Percentiles rank a stretch among this genome's conserved stretches.
These are phyloP conservation scores for Mucor piriformis DNA, from an alignment of 371 early-diverging fungal genomes.

Conservation along the genomic window DNA sequence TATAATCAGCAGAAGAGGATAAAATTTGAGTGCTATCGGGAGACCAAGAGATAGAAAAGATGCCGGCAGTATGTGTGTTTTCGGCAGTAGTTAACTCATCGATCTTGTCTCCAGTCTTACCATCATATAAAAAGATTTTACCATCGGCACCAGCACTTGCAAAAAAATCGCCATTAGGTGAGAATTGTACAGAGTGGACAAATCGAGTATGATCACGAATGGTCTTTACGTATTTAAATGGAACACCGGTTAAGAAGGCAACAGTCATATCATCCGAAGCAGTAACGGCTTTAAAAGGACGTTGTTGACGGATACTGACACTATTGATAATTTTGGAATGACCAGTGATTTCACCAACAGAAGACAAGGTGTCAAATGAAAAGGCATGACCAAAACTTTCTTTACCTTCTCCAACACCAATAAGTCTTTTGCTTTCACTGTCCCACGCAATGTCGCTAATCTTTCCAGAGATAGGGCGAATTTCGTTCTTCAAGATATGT, in stretches of 20 bases:
- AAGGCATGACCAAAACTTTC: constrained; percentile 92
- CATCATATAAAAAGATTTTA: constrained; percentile 93
- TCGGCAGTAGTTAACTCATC: constrained; percentile 60
- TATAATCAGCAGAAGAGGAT: constrained; percentile 86
- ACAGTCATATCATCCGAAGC: constrained; percentile 91
- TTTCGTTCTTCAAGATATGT: constrained; percentile 86
- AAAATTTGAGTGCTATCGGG: constrained; percentile 78
- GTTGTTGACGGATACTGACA: constrained; percentile 78
- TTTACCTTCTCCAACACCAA: constrained; percentile 95
- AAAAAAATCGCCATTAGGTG: constrained; percentile 85
- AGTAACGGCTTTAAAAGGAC: constrained; percentile 94
- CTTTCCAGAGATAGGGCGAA: constrained; percentile 70
- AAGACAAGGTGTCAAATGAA: constrained; percentile 84
- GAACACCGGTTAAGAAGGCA: constrained; percentile 90
- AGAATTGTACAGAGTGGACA: constrained; percentile 86
- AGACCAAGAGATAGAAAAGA: constrained; percentile 88
- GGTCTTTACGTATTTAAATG: constrained; percentile 79
- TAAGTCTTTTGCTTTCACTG: constrained; percentile 89
- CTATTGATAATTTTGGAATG: constrained; percentile 89
- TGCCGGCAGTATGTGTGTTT: constrained; percentile 77
- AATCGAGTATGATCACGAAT: constrained; percentile 86
- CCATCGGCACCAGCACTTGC: constrained; percentile 88
- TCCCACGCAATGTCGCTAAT: constrained; percentile 95
- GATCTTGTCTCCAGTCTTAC: constrained; percentile 83
- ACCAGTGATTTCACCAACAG: constrained; percentile 92